Percentiles rank a stretch among this genome's conserved stretches.
Conservation (phyloP, 164 flowering plant genomes). For the Nymphaea thermarum region DNA sequence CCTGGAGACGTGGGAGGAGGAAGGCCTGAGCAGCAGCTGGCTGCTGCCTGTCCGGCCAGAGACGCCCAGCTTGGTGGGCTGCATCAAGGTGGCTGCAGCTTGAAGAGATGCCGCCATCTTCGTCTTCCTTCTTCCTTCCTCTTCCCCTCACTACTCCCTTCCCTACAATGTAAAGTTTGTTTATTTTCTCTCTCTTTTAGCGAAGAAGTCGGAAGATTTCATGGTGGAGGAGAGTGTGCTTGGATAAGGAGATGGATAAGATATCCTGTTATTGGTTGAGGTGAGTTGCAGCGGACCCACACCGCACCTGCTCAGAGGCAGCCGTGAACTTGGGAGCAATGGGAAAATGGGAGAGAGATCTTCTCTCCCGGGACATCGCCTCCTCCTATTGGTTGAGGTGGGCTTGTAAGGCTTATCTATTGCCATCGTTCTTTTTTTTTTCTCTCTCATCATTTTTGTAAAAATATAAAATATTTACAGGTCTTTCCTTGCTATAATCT, state of each 20-base stretch:
- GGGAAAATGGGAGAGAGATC: too few relatives aligned
- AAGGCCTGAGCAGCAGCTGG: constrained; percentile 37
- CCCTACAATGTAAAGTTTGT: not conserved
- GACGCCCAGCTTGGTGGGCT: constrained; percentile 51
- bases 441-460: not conserved
- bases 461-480: too few relatives aligned
- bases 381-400: not conserved
- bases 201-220: not conserved
- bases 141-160: not conserved
- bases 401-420: not conserved
- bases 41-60: constrained; percentile 2
- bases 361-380: too few relatives aligned
- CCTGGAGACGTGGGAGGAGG: constrained; percentile 42
- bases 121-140: not conserved
- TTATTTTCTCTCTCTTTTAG: too few relatives aligned
- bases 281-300: too few relatives aligned
- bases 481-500: too few relatives aligned
- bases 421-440: not conserved
- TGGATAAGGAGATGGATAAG: not conserved
- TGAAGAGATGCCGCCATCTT: constrained; percentile 83
- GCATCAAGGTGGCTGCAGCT: constrained; percentile 81
- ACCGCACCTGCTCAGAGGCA: too few relatives aligned
- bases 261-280: not conserved
- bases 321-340: too few relatives aligned
- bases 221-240: not conserved